These are phyloP conservation scores for Leccinum uliginosum DNA, from an alignment of 768 basidiomycete genomes.

Conservation along the genomic window DNA sequence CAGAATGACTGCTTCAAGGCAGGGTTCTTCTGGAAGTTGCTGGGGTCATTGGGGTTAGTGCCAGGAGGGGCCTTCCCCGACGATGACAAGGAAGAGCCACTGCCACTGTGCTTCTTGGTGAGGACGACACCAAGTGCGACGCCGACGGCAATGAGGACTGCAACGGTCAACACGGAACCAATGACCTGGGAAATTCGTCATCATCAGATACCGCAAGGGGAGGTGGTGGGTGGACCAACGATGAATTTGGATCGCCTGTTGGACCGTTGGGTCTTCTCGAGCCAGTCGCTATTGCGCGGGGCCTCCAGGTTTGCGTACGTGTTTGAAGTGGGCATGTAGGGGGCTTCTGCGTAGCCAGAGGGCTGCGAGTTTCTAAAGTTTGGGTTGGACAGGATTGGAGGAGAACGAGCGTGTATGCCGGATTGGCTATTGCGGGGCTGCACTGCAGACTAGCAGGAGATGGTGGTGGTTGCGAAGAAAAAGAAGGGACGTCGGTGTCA, in stretches of 20 bases:
- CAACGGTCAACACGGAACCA: conserved; percentile 42
- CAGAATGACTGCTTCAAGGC: conserved; percentile 73
- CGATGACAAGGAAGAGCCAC: conserved; percentile 19
- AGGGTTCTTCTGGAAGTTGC: conserved; percentile 66
- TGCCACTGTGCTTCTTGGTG: conserved; percentile 45
- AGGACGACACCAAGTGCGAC: conserved; percentile 65
- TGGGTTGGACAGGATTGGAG: conserved; percentile 20
- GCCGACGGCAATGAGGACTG: conserved; percentile 52
- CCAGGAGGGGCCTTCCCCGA: conserved; percentile 17
- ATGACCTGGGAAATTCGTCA: conserved; percentile 41
- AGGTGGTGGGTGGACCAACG: conserved; percentile 37
- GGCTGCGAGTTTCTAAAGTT: conserved; percentile 23
- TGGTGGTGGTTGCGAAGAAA: not conserved
- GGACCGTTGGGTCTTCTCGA: conserved; percentile 32
- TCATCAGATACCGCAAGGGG: not conserved
- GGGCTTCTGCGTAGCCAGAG: conserved; percentile 22
- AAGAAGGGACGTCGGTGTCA: not conserved
- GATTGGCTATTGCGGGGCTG: conserved; percentile 33
- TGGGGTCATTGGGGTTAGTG: conserved; percentile 64
- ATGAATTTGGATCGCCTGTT: conserved; percentile 50
- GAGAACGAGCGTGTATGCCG: conserved; percentile 35
- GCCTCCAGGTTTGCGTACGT: conserved; percentile 32
- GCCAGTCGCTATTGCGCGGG: conserved; percentile 36
- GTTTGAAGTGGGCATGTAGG: conserved; percentile 21
- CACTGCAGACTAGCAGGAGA: conserved; percentile 18